Conservation (phyloP, 805 yeast species). For the Blastobotrys muscicola region DNA sequence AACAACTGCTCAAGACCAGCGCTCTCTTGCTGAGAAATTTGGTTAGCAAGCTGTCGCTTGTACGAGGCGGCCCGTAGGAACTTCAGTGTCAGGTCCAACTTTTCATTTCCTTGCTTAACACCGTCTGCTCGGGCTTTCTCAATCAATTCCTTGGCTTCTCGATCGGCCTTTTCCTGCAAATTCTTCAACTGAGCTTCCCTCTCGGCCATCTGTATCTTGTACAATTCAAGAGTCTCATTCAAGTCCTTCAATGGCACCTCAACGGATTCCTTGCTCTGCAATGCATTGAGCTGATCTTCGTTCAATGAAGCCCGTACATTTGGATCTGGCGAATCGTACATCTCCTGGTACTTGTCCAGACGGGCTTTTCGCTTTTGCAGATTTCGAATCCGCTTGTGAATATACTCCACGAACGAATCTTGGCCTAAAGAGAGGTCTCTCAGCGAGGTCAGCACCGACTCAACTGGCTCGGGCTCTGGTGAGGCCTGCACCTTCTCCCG, state of each 20-base stretch:
- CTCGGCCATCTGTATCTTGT: constrained; percentile 13
- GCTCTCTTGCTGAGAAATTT: constrained; percentile 15
- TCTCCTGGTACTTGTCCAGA: constrained; percentile 28
- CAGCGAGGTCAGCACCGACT: neutral
- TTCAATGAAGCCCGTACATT: constrained; percentile 16
- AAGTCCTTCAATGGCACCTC: constrained; percentile 29
- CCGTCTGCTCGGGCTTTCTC: constrained; percentile 16
- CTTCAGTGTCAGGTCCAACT: constrained; percentile 17
- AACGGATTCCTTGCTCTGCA: constrained; percentile 25
- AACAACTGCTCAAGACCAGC: constrained; percentile 25
- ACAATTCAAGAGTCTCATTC: constrained; percentile 20
- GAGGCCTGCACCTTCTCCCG: constrained; percentile 4
- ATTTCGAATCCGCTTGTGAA: constrained; percentile 29
- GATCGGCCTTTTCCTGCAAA: constrained; percentile 7
- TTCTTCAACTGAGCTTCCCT: constrained; percentile 9
- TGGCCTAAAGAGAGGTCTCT: neutral
- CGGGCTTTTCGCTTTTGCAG: constrained; percentile 28
- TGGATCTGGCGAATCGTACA: constrained; percentile 19
- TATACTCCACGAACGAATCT: constrained; percentile 11
- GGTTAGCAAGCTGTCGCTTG: constrained; percentile 22
- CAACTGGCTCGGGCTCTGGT: neutral
- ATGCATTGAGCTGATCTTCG: constrained; percentile 28
- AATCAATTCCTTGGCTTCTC: constrained; percentile 7
- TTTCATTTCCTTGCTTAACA: constrained; percentile 13
- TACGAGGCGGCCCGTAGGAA: constrained; percentile 28